Evolutionary conservation across 164 flowering plant species (phyloP).

Genomic region (Annona cherimola): DNA sequence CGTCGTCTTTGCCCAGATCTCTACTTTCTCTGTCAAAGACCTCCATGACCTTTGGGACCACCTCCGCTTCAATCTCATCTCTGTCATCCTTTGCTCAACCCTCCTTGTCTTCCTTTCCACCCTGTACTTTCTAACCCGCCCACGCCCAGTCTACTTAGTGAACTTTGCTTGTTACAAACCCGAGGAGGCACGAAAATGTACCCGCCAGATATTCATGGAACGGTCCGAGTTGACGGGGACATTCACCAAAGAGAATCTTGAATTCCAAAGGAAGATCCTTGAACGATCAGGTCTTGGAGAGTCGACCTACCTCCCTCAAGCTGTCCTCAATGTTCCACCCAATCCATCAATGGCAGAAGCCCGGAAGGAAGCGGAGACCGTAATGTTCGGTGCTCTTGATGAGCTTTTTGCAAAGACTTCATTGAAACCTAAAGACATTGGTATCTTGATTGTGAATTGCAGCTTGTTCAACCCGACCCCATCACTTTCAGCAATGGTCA

Average conservation of each 20-base stretch:
- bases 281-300: constrained; percentile 82
- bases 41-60: constrained; percentile 55
- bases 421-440: constrained; percentile 64
- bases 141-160: constrained; percentile 72
- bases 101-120: constrained; percentile 63
- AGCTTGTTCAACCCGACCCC: constrained; percentile 86
- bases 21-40: constrained; percentile 56
- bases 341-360: constrained; percentile 81
- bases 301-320: constrained; percentile 62
- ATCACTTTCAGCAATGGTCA: constrained; percentile 72
- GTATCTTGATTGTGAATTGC: constrained; percentile 66
- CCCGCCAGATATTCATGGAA: constrained; percentile 63
- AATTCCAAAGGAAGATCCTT: constrained; percentile 62
- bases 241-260: constrained; percentile 50
- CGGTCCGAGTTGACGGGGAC: constrained; percentile 37
- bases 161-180: constrained; percentile 78
- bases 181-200: constrained; percentile 58
- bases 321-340: constrained; percentile 68
- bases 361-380: constrained; percentile 61
- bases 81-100: constrained; percentile 49
- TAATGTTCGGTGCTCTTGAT: constrained; percentile 81
- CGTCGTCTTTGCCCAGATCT: constrained; percentile 43
- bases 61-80: constrained; percentile 52
- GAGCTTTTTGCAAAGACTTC: constrained; percentile 53
- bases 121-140: constrained; percentile 68